These are phyloP conservation scores for Aspergillus novofumigatus DNA, from an alignment of 2,329 filamentous ascomycete species.

Conservation along the genomic window DNA sequence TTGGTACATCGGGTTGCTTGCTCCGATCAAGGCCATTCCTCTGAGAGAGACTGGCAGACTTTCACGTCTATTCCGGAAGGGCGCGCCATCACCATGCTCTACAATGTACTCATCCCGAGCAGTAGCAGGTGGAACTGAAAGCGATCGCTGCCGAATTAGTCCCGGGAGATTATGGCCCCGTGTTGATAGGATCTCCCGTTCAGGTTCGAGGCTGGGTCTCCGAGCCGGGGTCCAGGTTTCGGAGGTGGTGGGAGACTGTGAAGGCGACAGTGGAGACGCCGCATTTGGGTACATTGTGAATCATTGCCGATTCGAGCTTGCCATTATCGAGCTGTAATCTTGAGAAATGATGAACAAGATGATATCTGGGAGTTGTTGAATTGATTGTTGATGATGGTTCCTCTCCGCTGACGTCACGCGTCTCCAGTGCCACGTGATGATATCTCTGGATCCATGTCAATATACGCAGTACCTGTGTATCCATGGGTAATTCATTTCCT, in stretches of 20 bases:
- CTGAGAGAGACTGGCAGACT: background rate
- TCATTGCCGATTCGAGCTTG: too few species aligned
- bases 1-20: conserved; percentile 76
- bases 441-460: background rate
- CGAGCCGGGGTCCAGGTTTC: conserved; percentile 18
- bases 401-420: background rate
- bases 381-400: background rate
- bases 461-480: background rate
- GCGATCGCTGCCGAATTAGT: conserved; percentile 26
- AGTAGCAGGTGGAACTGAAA: conserved; percentile 17
- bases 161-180: conserved; percentile 36
- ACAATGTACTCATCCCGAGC: conserved; percentile 11
- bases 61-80: conserved; percentile 8
- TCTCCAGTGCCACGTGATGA: background rate
- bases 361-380: background rate
- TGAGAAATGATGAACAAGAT: background rate
- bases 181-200: conserved; percentile 34
- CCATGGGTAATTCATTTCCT: background rate
- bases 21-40: conserved; percentile 63
- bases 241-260: conserved; percentile 3
- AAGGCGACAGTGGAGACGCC: background rate
- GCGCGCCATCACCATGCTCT: conserved; percentile 28
- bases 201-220: conserved; percentile 31
- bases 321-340: background rate
- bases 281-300: background rate